Evolutionary conservation across 2,329 filamentous ascomycete genomes (phyloP), one percentile per base, ranked within the genome.

Genomic region (Ceratocystis destructans): DNA sequence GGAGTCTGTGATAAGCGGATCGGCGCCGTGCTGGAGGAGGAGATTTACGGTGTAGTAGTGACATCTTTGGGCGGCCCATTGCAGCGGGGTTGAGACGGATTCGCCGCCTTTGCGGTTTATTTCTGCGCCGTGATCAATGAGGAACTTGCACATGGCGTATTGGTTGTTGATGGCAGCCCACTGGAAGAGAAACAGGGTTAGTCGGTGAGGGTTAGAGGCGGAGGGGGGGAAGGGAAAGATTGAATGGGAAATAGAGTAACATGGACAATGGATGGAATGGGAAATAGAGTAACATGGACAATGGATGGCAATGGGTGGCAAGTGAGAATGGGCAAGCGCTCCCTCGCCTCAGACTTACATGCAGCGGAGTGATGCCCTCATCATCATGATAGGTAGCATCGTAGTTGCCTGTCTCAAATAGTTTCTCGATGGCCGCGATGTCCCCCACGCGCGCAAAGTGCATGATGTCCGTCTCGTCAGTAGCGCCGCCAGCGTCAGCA

Each of bases 161-260:
- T 96, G 94, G 74, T 97, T 97, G 79, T 99, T 99, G 75, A 99
- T 97, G 46, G 95, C 90, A 61, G 94, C 94, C 94, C 94, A 99
- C 90, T 99, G 74, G 64, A 71, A 8, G 63, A 8, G 64, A 15
- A 57, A 44, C 12, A 37, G 31, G 45, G 28, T 28, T 57, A 22
- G 69, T 71, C 66, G 71, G 71, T 61, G 28, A 46, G 46, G 33
- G 10, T 41, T 41, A 55, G 55, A 66, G 62, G 55, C 61, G 15
- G 20, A 48, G 62, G 22, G 3, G 20, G 7, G n/a, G 17, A 10
- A 20, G 46, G 17, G n/a, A 50, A n/a, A n/a, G n/a, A n/a, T n/a
- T n/a, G n/a, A n/a, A n/a, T n/a, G n/a, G n/a, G n/a, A n/a, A n/a
- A n/a, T n/a, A n/a, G n/a, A n/a, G n/a, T n/a, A n/a, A n/a, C n/a